Evolutionary conservation across 2,329 filamentous ascomycete species (phyloP).

Genomic region (Aspergillus sp.): DNA sequence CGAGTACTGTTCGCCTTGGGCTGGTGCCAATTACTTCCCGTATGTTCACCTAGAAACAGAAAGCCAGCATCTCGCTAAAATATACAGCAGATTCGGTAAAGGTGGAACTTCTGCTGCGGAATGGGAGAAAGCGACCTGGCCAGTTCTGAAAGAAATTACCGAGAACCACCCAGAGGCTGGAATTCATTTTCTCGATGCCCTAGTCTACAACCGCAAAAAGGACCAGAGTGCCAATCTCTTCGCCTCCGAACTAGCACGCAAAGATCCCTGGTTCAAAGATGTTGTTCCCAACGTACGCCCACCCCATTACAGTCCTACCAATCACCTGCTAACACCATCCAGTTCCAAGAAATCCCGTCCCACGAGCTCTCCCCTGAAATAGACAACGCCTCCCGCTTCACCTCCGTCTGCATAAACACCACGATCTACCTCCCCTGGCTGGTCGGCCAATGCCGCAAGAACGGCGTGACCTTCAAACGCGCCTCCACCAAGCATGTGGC

Average conservation of each 20-base stretch:
- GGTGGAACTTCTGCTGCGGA: constrained; percentile 31
- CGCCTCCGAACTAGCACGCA: constrained; percentile 61
- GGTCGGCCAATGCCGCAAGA: constrained; percentile 67
- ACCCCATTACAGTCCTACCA: background rate
- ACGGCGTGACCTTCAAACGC: constrained; percentile 63
- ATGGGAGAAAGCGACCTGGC: constrained; percentile 61
- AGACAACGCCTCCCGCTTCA: constrained; percentile 69
- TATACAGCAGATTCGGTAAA: constrained; percentile 31
- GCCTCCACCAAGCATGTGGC: constrained; percentile 61
- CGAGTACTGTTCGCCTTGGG: constrained; percentile 86
- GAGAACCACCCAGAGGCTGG: constrained; percentile 67
- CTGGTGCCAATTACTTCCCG: constrained; percentile 74
- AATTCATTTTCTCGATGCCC: constrained; percentile 62
- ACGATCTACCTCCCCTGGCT: constrained; percentile 84
- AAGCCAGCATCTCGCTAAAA: background rate
- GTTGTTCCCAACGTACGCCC: constrained; percentile 59
- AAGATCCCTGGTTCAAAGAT: constrained; percentile 66
- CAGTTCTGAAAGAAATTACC: constrained; percentile 53
- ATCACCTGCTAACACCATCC: background rate
- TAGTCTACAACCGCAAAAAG: constrained; percentile 56
- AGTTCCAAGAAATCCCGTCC: constrained; percentile 57
- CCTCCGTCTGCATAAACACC: constrained; percentile 85
- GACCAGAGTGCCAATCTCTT: constrained; percentile 53
- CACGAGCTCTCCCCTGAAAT: constrained; percentile 56
- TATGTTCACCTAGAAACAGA: constrained; percentile 32